A percentile compares a stretch with the other conserved stretches of the same genome.
Evolutionary conservation across 1,284 basidiomycete genomes (phyloP).

Genomic region (Clitocybe nebularis): DNA sequence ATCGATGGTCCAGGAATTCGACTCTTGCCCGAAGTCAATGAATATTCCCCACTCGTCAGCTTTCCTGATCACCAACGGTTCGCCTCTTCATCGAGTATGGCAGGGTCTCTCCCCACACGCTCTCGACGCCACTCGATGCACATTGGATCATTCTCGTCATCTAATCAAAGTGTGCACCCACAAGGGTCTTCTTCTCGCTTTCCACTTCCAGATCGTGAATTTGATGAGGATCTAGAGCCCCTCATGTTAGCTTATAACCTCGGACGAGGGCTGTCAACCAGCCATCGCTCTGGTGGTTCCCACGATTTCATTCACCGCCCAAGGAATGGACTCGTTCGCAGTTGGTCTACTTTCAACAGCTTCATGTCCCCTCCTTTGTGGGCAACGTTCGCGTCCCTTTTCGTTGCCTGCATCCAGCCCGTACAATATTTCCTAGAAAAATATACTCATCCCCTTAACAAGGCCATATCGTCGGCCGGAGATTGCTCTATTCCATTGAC

Average conservation of each 20-base stretch:
- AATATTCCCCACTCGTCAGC: constrained; percentile 21
- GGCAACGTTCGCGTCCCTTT: constrained; percentile 73
- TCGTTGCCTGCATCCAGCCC: constrained; percentile 78
- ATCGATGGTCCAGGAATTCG: constrained; percentile 51
- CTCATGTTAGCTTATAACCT: no score
- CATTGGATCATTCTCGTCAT: constrained; percentile 65
- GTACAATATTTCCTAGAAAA: constrained; percentile 67
- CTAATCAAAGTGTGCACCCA: no score
- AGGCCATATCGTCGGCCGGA: constrained; percentile 69
- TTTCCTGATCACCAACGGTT: constrained; percentile 17
- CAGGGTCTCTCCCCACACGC: constrained; percentile 11
- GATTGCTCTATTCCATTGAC: constrained; percentile 88
- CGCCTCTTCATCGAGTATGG: constrained; percentile 13
- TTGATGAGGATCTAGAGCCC: no score
- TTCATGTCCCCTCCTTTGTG: constrained; percentile 90
- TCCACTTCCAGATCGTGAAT: no score
- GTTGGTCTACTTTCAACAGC: constrained; percentile 48
- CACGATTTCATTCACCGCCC: no score
- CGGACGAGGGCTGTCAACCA: background rate
- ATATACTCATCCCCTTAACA: constrained; percentile 66
- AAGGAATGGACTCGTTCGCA: constrained; percentile 11
- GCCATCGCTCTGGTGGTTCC: no score
- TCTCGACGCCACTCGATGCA: constrained; percentile 34
- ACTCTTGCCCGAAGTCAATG: constrained; percentile 21
- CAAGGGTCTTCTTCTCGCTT: constrained; percentile 16